Evolutionary conservation across 2,329 filamentous ascomycete species (phyloP).

Genomic region (Lachnellula cervina): DNA sequence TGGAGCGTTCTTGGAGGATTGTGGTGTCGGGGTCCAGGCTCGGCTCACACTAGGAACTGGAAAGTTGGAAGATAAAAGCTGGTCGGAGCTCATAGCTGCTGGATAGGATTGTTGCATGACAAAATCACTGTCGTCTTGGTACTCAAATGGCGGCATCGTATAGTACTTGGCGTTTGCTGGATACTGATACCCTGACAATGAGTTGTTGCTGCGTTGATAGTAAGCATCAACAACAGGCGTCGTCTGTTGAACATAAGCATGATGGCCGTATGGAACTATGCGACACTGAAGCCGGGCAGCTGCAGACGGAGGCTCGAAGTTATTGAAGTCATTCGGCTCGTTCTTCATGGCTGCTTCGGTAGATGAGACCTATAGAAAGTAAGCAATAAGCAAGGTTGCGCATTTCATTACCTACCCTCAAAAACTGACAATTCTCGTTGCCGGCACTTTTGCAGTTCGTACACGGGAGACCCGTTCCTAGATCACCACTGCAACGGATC

Average conservation of each 20-base stretch:
- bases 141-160: conserved; percentile 19
- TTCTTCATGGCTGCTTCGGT: conserved; percentile 23
- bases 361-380: conserved; percentile 26
- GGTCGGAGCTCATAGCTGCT: conserved; percentile 13
- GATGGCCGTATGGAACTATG: conserved; percentile 17
- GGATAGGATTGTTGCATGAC: conserved; percentile 6
- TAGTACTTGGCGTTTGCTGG: conserved; percentile 17
- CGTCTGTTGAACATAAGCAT: conserved; percentile 12
- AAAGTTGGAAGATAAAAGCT: conserved; percentile 12
- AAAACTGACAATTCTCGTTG: conserved; percentile 67
- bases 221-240: conserved; percentile 10
- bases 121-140: conserved; percentile 25
- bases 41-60: conserved; percentile 7
- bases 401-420: conserved; percentile 56
- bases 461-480: conserved; percentile 70
- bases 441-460: conserved; percentile 76
- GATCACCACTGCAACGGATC: conserved; percentile 88
- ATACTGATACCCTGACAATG: conserved; percentile 16
- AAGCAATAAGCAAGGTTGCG: background rate
- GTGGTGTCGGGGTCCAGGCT: conserved; percentile 16
- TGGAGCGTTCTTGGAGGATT: conserved; percentile 12
- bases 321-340: conserved; percentile 19
- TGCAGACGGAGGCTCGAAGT: conserved; percentile 21
- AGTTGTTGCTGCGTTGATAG: conserved; percentile 14
- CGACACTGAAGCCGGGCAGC: conserved; percentile 22